Evolutionary conservation across 1,284 basidiomycete species (phyloP).

Genomic region (Taiwanofungus camphoratus): DNA sequence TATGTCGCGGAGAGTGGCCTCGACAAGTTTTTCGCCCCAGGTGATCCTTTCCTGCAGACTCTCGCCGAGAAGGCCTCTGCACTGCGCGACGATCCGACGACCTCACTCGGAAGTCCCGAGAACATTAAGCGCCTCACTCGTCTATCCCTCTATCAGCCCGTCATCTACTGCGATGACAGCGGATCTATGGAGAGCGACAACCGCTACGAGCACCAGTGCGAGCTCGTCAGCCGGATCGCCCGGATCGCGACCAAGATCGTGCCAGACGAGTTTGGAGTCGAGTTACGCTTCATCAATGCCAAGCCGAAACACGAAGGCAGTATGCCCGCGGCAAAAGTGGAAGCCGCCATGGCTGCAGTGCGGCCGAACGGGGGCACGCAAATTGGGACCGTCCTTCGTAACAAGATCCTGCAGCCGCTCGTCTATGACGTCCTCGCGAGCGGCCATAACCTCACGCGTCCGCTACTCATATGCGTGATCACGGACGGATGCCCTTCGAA

Average conservation of each 20-base stretch:
- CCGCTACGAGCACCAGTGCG: constrained; percentile 5
- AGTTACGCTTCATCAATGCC: constrained; percentile 10
- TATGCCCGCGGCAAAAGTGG: too few relatives aligned
- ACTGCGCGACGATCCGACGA: not conserved
- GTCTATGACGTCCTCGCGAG: constrained; percentile 4
- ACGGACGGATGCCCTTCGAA: constrained; percentile 3
- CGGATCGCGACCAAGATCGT: constrained; percentile 7
- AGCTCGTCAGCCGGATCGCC: constrained; percentile 7
- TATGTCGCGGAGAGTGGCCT: constrained; percentile 3
- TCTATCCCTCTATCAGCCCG: constrained; percentile 6
- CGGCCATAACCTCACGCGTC: constrained; percentile 1
- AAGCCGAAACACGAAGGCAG: too few relatives aligned
- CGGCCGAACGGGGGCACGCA: constrained; percentile 3
- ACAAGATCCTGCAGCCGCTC: constrained; percentile 6
- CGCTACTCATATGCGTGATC: constrained; percentile 7
- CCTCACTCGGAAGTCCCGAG: constrained; percentile 1
- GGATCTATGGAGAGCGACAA: constrained; percentile 5
- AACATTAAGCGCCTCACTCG: constrained; percentile 7
- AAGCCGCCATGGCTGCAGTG: not conserved
- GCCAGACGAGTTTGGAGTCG: constrained; percentile 4
- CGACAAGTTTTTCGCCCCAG: constrained; percentile 7
- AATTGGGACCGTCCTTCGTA: constrained; percentile 2
- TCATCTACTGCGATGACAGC: constrained; percentile 11
- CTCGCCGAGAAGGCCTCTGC: constrained; percentile 3
- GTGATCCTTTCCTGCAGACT: constrained; percentile 2